Evolutionary conservation across 768 basidiomycete species (phyloP), one percentile per base, ranked within the genome.

Genomic region (Coprinopsis strossmayeri): DNA sequence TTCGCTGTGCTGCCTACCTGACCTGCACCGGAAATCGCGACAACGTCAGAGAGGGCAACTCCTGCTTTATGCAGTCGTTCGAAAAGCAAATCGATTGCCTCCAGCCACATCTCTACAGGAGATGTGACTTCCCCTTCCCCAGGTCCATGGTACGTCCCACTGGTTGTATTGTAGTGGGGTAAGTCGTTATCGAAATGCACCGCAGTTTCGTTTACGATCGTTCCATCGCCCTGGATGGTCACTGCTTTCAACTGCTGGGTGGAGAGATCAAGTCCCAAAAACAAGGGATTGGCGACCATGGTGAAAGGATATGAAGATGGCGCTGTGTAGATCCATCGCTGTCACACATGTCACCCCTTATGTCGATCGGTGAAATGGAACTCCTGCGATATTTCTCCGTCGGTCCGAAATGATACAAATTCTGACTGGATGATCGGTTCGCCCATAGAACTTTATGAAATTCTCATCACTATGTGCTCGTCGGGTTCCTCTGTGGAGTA

Each of bases 211-310:
- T 84, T 76, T 0, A 87, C 69, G 49, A 87, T 69, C 17, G 70
- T 63, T 15, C 73, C 72, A 49, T 80, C 72, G 34, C 80, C 70
- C 18, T 76, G 64, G 46, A 87, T 75, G 42, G 91, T 58, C 34
- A 89, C 76, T 0, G 83, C 88, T 64, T 94, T 89, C 47, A 90
- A 72, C 54, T 84, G 82, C 60, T 95, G 91, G 0, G 91, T 93
- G 1, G 87, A 91, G 32, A 91, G 76, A 64, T 93, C 91, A 46
- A 92, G 76, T 12, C 91, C 91, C 20, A 92, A 81, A 61, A 89
- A 91, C 30, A 70, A 57, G 13, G 61, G 58, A 12, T 41, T 55
- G 21, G 54, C 25, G 39, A 41, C 32, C 48, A 53, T 50, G 32
- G 30, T 51, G 35, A 28, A 18, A 39, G 21, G 20, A 28, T 24